These are phyloP conservation scores for Trichophyton verrucosum DNA, from an alignment of 2,329 filamentous ascomycete species.

Conservation along the genomic window DNA sequence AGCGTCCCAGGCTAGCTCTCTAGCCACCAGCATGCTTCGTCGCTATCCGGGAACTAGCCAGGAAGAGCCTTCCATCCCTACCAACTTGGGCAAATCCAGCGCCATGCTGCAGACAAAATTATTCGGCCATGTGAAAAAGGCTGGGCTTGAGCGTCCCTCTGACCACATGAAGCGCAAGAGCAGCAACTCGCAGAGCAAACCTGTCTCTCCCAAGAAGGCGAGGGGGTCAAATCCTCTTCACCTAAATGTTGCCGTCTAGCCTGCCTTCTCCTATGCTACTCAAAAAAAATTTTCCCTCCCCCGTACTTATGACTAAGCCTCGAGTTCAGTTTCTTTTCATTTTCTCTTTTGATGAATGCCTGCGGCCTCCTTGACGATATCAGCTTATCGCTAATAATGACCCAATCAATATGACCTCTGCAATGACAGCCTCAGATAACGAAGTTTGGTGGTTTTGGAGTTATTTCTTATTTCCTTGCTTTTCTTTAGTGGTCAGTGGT, in stretches of 20 bases:
- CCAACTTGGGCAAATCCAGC: conserved; percentile 32
- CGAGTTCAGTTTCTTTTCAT: neutral
- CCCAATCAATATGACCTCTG: neutral
- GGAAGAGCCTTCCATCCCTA: conserved; percentile 23
- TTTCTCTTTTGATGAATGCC: neutral
- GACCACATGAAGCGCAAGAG: conserved; percentile 29
- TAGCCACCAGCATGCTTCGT: conserved; percentile 62
- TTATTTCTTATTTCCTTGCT: neutral
- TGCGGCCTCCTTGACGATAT: neutral
- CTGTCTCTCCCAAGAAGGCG: conserved; percentile 37
- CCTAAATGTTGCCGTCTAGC: conserved; percentile 36
- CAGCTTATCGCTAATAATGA: neutral
- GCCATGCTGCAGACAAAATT: conserved; percentile 49
- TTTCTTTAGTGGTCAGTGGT: neutral
- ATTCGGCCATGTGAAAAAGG: conserved; percentile 50
- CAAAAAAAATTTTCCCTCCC: neutral
- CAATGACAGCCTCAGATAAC: neutral
- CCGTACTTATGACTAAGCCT: neutral
- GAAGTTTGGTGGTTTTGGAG: neutral
- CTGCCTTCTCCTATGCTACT: neutral
- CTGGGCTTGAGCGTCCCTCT: conserved; percentile 28
- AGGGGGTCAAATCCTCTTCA: conserved; percentile 41
- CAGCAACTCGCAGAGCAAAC: conserved; percentile 25
- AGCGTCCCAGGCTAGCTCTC: conserved; percentile 66
- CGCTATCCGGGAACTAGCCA: conserved; percentile 36